A percentile compares a stretch with the other conserved stretches of the same genome.
These are phyloP conservation scores for Hanseniaspora guilliermondii DNA, from an alignment of 805 yeast genomes.

Conservation along the genomic window DNA sequence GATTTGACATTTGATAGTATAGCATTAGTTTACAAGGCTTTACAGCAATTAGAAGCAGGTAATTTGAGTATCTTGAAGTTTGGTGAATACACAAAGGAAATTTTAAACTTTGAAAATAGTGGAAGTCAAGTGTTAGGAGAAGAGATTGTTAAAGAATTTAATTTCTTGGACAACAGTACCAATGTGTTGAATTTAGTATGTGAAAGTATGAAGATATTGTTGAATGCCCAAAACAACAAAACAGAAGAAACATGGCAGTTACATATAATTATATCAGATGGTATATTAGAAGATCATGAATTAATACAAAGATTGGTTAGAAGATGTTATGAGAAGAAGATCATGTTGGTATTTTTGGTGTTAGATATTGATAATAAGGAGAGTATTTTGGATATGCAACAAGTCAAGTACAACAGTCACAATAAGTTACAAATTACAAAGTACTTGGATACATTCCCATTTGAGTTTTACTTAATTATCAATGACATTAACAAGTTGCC, in stretches of 20 bases:
- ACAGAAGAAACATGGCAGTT: slow-evolving; percentile 73
- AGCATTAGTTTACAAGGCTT: slow-evolving; percentile 84
- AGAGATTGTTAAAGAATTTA: slow-evolving; percentile 72
- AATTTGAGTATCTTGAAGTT: slow-evolving; percentile 80
- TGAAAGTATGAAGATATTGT: slow-evolving; percentile 62
- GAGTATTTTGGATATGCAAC: slow-evolving; percentile 88
- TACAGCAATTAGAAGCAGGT: slow-evolving; percentile 89
- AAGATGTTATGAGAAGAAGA: slow-evolving; percentile 77
- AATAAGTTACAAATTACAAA: slow-evolving; percentile 64
- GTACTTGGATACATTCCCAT: slow-evolving; percentile 89
- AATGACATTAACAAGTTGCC: slow-evolving; percentile 82
- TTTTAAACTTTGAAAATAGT: slow-evolving; percentile 80
- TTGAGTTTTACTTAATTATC: slow-evolving; percentile 91
- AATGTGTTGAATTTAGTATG: slow-evolving; percentile 64
- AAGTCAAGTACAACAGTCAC: slow-evolving; percentile 75
- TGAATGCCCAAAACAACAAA: slow-evolving; percentile 27
- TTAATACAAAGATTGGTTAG: slow-evolving; percentile 73
- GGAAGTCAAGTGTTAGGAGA: slow-evolving; percentile 79
- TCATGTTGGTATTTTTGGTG: slow-evolving; percentile 89
- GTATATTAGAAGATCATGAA: slow-evolving; percentile 92
- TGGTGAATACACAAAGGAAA: slow-evolving; percentile 71
- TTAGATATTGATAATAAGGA: slow-evolving; percentile 74
- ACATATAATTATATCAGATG: slow-evolving; percentile 87
- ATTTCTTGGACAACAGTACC: slow-evolving; percentile 77
- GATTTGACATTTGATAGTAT: slow-evolving; percentile 89